Evolutionary conservation across 352 stramenopile genomes (phyloP).

Genomic region (Phytophthora fragariaefolia): DNA sequence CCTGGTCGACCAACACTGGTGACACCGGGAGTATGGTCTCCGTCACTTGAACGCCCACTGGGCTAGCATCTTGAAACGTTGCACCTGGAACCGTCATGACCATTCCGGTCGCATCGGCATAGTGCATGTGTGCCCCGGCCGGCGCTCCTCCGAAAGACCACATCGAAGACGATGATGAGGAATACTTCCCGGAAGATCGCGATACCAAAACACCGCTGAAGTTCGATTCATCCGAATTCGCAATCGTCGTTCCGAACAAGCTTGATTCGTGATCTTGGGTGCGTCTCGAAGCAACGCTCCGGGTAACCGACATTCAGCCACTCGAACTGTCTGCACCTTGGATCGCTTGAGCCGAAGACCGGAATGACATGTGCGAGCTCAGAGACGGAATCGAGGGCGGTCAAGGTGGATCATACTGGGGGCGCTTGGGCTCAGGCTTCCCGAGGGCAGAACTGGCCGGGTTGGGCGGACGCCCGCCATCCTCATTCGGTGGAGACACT

Average conservation of each 20-base stretch:
- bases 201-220: neutral
- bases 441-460: no score
- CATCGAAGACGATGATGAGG: constrained; percentile 2
- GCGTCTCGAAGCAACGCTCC: no score
- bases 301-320: no score
- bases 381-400: neutral
- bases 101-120: neutral
- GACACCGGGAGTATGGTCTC: neutral
- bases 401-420: no score
- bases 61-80: neutral
- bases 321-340: no score
- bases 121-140: neutral
- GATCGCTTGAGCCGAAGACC: no score
- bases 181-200: neutral
- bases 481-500: no score
- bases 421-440: no score
- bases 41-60: neutral
- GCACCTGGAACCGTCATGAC: neutral
- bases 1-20: neutral
- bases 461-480: no score
- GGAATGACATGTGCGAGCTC: no score
- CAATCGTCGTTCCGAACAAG: neutral
- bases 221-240: neutral
- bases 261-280: neutral
- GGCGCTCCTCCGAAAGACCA: neutral